phyloP scores from a whole-genome alignment of 495 filamentous ascomycete species.

The Eremomyces bilateralis region DNA sequence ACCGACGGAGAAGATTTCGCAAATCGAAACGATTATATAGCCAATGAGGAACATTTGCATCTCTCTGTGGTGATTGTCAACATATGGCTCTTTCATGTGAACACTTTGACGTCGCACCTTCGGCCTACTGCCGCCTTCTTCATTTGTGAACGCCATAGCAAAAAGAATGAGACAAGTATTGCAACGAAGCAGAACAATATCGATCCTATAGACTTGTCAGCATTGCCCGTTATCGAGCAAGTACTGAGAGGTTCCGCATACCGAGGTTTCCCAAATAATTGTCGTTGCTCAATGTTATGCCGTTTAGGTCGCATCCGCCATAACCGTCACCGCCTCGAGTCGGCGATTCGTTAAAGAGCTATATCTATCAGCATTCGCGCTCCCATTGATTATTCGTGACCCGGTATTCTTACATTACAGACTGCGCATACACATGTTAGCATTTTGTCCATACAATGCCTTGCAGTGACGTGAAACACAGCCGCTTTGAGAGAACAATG shows the following conservation, averaged over 20 bases:
- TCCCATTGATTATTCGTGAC: background rate
- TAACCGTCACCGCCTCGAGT: conserved; percentile 22
- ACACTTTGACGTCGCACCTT: conserved; percentile 32
- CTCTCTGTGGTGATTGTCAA: conserved; percentile 34
- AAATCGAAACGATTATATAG: conserved; percentile 77
- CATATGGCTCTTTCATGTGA: background rate
- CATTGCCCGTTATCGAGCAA: background rate
- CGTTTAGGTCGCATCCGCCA: conserved; percentile 47
- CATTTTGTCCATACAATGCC: background rate
- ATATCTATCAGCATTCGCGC: conserved; percentile 3
- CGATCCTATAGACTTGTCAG: conserved; percentile 38
- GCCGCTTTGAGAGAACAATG: background rate
- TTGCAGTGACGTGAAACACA: too few species aligned
- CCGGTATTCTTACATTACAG: conserved; percentile 8
- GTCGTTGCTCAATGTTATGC: conserved; percentile 44
- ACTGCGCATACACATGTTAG: conserved; percentile 2
- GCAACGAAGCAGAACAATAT: conserved; percentile 63
- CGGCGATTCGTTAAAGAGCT: conserved; percentile 36
- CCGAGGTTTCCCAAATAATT: conserved; percentile 64
- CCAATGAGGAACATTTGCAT: conserved; percentile 85
- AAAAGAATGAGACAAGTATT: conserved; percentile 37
- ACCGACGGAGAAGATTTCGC: conserved; percentile 89
- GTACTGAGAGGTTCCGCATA: too few species aligned
- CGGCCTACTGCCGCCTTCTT: conserved; percentile 90
- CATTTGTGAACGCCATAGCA: conserved; percentile 65